A percentile compares a stretch with the other conserved stretches of the same genome.
Evolutionary conservation across 257 asterid genomes (phyloP).

Genomic region (Linderniella brevidens): DNA sequence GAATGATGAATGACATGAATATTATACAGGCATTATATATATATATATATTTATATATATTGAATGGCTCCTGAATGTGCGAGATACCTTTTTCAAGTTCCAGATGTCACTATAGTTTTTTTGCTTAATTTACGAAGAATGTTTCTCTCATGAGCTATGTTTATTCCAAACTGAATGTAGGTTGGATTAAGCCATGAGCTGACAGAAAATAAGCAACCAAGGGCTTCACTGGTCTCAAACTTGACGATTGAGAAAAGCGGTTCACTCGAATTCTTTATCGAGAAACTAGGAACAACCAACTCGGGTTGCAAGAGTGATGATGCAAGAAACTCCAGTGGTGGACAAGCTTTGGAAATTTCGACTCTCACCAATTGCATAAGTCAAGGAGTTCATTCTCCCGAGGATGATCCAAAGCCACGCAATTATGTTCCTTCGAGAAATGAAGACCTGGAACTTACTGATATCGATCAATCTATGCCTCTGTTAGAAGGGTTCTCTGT

Average conservation of each 20-base stretch:
- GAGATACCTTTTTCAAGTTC: too few species aligned
- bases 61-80: too few species aligned
- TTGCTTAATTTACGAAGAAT: too few species aligned
- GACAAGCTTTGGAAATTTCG: slow-evolving; percentile 19
- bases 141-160: too few species aligned
- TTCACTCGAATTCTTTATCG: slow-evolving; percentile 18
- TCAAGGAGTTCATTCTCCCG: slow-evolving; percentile 15
- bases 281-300: slow-evolving; percentile 14
- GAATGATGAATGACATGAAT: too few species aligned
- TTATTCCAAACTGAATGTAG: too few species aligned
- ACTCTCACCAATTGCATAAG: slow-evolving; percentile 14
- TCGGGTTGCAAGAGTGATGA: slow-evolving; percentile 11
- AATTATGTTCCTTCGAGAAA: slow-evolving; percentile 18
- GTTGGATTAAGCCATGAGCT: not conserved
- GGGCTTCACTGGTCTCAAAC: slow-evolving; percentile 20
- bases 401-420: slow-evolving; percentile 13
- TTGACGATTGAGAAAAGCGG: slow-evolving; percentile 16
- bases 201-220: slow-evolving; percentile 9
- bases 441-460: slow-evolving; percentile 18
- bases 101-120: too few species aligned
- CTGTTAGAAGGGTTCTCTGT: slow-evolving; percentile 52
- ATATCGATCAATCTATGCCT: slow-evolving; percentile 39
- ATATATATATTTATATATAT: too few species aligned
- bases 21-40: too few species aligned
- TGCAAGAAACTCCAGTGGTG: slow-evolving; percentile 15